phyloP scores from a whole-genome alignment of 306 rosid species.

The Prosopis cineraria region DNA sequence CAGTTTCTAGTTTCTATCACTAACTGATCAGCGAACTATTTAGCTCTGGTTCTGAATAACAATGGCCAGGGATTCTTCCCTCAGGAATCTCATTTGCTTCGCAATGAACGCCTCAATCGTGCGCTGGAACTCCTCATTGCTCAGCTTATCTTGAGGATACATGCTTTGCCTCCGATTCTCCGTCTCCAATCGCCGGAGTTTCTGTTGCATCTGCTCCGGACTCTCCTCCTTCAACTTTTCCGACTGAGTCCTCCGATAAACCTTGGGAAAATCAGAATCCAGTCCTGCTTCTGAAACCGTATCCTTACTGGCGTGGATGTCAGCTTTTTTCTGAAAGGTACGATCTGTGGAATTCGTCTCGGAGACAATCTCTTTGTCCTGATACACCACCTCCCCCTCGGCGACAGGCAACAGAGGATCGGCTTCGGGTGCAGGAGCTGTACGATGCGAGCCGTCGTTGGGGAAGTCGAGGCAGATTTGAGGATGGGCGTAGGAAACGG shows the following conservation, averaged over 20 bases:
- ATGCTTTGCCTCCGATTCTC: constrained; percentile 37
- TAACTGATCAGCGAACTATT: not conserved
- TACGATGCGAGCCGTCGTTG: constrained; percentile 2
- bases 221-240: constrained; percentile 46
- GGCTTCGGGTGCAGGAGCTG: not conserved
- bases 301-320: not conserved
- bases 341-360: constrained; percentile 30
- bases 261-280: constrained; percentile 21
- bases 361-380: constrained; percentile 66
- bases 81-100: constrained; percentile 69
- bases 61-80: constrained; percentile 61
- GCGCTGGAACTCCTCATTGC: constrained; percentile 80
- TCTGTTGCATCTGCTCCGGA: not conserved
- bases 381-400: constrained; percentile 39
- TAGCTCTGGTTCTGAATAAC: constrained; percentile 44
- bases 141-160: constrained; percentile 55
- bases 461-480: constrained; percentile 38
- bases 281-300: not conserved
- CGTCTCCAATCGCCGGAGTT: constrained; percentile 68
- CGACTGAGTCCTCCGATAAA: constrained; percentile 52
- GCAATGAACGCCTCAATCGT: constrained; percentile 77
- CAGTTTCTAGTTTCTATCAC: constrained; percentile 14
- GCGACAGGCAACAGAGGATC: not conserved
- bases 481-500: not conserved
- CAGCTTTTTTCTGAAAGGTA: constrained; percentile 4